A percentile compares a stretch with the other conserved stretches of the same genome.
These are phyloP conservation scores for Elaeagnus macrophylla DNA, from an alignment of 306 rosid genomes.

Conservation along the genomic window DNA sequence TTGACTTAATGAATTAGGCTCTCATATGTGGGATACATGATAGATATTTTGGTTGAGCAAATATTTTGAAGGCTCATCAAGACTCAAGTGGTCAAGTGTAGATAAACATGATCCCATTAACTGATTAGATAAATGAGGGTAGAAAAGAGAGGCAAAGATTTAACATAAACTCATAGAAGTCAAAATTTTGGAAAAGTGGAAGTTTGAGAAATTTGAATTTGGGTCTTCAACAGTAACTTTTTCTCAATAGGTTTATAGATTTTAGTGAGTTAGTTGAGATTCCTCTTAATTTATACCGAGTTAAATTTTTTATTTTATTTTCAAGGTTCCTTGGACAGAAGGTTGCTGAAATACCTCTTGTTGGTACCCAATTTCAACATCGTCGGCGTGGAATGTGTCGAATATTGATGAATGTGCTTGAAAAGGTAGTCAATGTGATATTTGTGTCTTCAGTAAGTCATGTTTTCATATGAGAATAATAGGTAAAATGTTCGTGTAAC, in stretches of 20 bases:
- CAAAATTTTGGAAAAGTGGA: too few relatives aligned
- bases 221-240: not conserved
- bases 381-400: conserved; percentile 91
- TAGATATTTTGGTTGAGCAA: too few relatives aligned
- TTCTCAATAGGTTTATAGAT: not conserved
- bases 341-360: conserved; percentile 85
- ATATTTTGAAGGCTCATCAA: too few relatives aligned
- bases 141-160: too few relatives aligned
- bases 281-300: conserved; percentile 9
- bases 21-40: too few relatives aligned
- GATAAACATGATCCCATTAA: too few relatives aligned
- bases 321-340: conserved; percentile 63
- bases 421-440: conserved; percentile 43
- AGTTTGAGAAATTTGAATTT: too few relatives aligned
- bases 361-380: conserved; percentile 63
- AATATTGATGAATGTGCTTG: conserved; percentile 70
- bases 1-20: too few relatives aligned
- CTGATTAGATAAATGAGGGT: too few relatives aligned
- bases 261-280: not conserved
- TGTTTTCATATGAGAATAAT: not conserved
- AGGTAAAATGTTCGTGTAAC: not conserved
- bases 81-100: too few relatives aligned
- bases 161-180: too few relatives aligned
- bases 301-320: conserved; percentile 1
- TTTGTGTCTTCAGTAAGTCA: not conserved